Conservation (phyloP, 805 yeast species). For the Grigorovia transvaalensis region DNA sequence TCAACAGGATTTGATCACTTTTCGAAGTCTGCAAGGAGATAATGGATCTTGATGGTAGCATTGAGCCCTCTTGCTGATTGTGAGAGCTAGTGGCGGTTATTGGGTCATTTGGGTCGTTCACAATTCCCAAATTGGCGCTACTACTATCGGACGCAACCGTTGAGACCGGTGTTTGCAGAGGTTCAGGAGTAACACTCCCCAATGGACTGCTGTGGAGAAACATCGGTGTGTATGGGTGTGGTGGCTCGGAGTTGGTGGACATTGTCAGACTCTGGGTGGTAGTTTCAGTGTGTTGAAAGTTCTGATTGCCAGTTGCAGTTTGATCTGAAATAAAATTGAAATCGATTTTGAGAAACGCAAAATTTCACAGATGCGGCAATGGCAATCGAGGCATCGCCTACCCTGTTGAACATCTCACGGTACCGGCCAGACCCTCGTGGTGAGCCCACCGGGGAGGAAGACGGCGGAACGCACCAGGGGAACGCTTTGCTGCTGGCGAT, state of each 20-base stretch:
- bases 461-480: not conserved
- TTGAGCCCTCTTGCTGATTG: not conserved
- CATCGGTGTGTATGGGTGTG: not conserved
- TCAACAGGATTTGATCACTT: not conserved
- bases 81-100: not conserved
- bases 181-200: not conserved
- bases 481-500: conserved; percentile 18
- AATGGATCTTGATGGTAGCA: not conserved
- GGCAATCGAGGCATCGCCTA: not conserved
- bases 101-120: too few relatives aligned
- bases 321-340: not conserved
- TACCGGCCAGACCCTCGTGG: not conserved
- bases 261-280: not conserved
- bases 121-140: too few relatives aligned
- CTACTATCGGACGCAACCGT: not conserved
- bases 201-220: not conserved
- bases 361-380: not conserved
- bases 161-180: not conserved
- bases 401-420: not conserved
- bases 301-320: too few relatives aligned
- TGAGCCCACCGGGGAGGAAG: not conserved
- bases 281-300: not conserved
- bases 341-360: not conserved
- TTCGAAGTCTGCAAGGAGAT: not conserved
- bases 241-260: not conserved